These are phyloP conservation scores for Pseudognaphalium luteoalbum DNA, from an alignment of 129 eudicot genomes.

Conservation along the genomic window DNA sequence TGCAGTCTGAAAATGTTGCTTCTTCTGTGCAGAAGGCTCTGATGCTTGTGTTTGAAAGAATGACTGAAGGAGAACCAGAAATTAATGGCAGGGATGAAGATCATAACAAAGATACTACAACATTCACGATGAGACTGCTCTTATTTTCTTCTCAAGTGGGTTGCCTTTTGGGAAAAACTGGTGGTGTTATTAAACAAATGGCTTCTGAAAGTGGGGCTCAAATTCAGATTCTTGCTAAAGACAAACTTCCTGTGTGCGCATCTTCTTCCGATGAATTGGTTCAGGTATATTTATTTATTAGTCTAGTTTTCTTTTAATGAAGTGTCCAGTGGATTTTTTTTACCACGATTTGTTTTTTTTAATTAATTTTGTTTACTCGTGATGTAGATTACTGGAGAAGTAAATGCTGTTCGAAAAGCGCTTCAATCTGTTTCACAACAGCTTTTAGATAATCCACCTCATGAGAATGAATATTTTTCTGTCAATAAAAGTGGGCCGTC, in stretches of 20 bases:
- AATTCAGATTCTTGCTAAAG: slow-evolving; percentile 74
- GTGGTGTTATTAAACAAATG: slow-evolving; percentile 70
- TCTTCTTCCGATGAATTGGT: slow-evolving; percentile 82
- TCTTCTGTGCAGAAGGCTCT: slow-evolving; percentile 73
- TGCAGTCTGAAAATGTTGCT: slow-evolving; percentile 43
- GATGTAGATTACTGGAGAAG: slow-evolving; percentile 69
- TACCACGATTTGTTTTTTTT: background rate
- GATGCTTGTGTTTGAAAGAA: slow-evolving; percentile 69
- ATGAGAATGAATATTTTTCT: slow-evolving; percentile 47
- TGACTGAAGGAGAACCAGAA: slow-evolving; percentile 59
- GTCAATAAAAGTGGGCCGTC: slow-evolving; percentile 40
- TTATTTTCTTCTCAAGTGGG: slow-evolving; percentile 79
- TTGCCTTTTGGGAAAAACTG: slow-evolving; percentile 62
- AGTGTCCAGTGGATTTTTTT: background rate
- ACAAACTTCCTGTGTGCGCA: slow-evolving; percentile 76
- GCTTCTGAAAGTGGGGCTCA: slow-evolving; percentile 81
- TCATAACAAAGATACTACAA: slow-evolving; percentile 28
- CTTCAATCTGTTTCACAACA: slow-evolving; percentile 69
- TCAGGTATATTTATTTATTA: slow-evolving; percentile 52
- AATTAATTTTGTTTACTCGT: background rate
- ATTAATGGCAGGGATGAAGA: slow-evolving; percentile 52
- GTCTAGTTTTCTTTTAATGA: background rate
- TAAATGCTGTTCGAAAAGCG: slow-evolving; percentile 71
- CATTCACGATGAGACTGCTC: slow-evolving; percentile 60
- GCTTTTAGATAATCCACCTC: slow-evolving; percentile 49